Base-by-base conservation (phyloP, 2,329 filamentous ascomycete species). In the Nannizziopsis barbatae region DNA sequence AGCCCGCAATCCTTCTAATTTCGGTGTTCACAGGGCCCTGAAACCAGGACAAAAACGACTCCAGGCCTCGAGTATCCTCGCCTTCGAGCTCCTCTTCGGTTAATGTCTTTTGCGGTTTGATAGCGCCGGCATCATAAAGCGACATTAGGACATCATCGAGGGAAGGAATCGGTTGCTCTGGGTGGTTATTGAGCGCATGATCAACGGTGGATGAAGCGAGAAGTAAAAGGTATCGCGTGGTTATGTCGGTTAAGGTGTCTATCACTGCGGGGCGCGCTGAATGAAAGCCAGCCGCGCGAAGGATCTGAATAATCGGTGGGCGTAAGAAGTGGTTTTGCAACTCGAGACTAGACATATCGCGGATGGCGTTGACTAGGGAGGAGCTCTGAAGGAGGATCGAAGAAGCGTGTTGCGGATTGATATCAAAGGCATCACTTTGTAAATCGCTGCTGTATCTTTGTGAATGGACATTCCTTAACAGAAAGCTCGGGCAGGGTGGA, bases 201-300 rank as follows among this genome's bases (percentile, higher is more conserved):
- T 75, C 71, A 2, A 83, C 83, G 0, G 88, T 84, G 32, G 79
- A 75, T 52, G 81, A 76, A 53, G 85, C 86, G 15, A 95, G 78
- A 2, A 86, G 70, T 17, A 79, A 71, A 50, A 96, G 71, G 66
- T 95, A 94, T 55, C 85, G 81, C 38, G 83, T 84, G 0, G 87
- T 82, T 6, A 96, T 75, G 65, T 95, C 88, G 11, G 87, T 85
- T n/a, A 95, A 66, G 8, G 85, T 82, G 68, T 96, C 89, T 50
- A 95, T 74, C 5, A 93, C 88, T 2, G 83, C 83, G 1, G 86
- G 82, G 47, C 81, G 81, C 44, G 87, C 85, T 37, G 83, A 76
- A 64, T 93, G 86, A 70, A 93, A 96, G 62, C 90, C 90, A 18
- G 87, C 83, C 27, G 89, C 86, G 61, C 90, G 87, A 45, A 96